Base-by-base conservation (phyloP, 75 land plant genomes). In the Cryptomeria japonica region DNA sequence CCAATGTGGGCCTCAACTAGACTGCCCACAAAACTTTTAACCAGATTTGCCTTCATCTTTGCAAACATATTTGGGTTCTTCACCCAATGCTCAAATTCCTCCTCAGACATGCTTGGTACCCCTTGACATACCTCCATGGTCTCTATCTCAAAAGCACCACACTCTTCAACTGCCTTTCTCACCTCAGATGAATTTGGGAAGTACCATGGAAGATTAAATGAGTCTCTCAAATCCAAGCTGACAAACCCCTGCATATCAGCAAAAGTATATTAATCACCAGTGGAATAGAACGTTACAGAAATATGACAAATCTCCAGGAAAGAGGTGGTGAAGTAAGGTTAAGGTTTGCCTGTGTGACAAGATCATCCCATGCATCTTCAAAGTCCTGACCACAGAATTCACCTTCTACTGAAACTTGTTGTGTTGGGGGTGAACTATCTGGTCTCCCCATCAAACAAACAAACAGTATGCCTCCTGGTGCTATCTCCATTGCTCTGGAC, bases 361-460 rank as follows among this genome's bases (percentile, higher is more conserved):
- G 90, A 10, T 89, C 90, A 47, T 61, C 51, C 90, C 90, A 89
- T 51, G 89, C 58, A 16, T 88, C 56, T n/a, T 89, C 86, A 82
- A 22, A 25, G 18, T 41, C 38, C 37, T 53, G 56, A 15, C 84
- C 44, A 55, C 64, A 88, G 61, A 87, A 82, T 32, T 82, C 83
- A 2, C 82, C 89, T 18, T 68, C 72, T 36, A 41, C 89, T 3
- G 64, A 56, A 22, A 87, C 64, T 56, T 58, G 85, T 32, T 61
- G 61, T 6, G n/a, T 15, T 0, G 78, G 82, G 34, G 77, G 88
- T 38, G 47, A 75, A 51, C 15, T 5, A 19, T 87, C 79, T 11
- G 80, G 72, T 9, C 86, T 51, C 28, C 86, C 86, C 86, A 85
- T 85, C 34, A 86, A 32, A 37, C 44, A 79, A 42, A 86, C 4